phyloP scores from a whole-genome alignment of 331 rosid species.

The Quercus tomentella region DNA sequence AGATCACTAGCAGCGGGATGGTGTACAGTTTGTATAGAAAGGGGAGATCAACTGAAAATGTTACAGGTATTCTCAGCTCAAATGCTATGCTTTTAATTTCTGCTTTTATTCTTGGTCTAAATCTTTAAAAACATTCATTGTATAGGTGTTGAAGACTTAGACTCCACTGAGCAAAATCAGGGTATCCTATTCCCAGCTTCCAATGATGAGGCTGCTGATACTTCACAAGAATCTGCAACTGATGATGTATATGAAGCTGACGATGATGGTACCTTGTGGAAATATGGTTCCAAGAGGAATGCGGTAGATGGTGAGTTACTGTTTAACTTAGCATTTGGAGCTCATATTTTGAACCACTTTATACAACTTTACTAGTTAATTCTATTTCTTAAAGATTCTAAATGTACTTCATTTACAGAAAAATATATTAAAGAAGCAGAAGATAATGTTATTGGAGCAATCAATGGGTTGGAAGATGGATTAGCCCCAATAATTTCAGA shows the following conservation, averaged over 20 bases:
- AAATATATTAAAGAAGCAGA: constrained; percentile 17
- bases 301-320: constrained; percentile 27
- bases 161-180: constrained; percentile 23
- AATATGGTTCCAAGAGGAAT: constrained; percentile 20
- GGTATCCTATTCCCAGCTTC: constrained; percentile 22
- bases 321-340: background rate
- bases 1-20: constrained; percentile 46
- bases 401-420: constrained; percentile 20
- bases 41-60: constrained; percentile 27
- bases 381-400: background rate
- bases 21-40: constrained; percentile 28
- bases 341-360: background rate
- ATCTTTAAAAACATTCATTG: background rate
- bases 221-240: constrained; percentile 16
- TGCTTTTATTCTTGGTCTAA: background rate
- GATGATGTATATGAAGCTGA: constrained; percentile 9
- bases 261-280: constrained; percentile 21
- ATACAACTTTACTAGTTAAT: background rate
- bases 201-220: constrained; percentile 7
- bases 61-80: constrained; percentile 28
- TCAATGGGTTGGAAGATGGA: constrained; percentile 10
- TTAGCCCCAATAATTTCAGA: constrained; percentile 13
- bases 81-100: background rate
- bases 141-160: constrained; percentile 32
- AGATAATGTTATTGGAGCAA: background rate